phyloP scores from a whole-genome alignment of 164 flowering plant species.

The grape (Vitis vinifera) region ASM3070453v1 NC_081805.1:9166501-9167000 shows the following conservation, averaged over 20 bases:
- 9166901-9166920: conserved; percentile 74
- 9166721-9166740: neutral
- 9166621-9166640: conserved; percentile 69
- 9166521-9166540: neutral
- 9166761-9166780: neutral
- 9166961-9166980: conserved; percentile 54
- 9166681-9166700: conserved; percentile 72
- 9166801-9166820: conserved; percentile 25
- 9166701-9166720: conserved; percentile 63
- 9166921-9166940: conserved; percentile 77
- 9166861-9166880: conserved; percentile 66
- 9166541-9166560: neutral
- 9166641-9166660: conserved; percentile 60
- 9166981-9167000: conserved; percentile 70
- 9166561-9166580: neutral
- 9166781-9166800: neutral
- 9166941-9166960: conserved; percentile 66
- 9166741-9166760: too few relatives aligned
- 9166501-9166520: conserved; percentile 72
- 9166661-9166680: conserved; percentile 66
- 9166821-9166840: conserved; percentile 68
- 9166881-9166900: conserved; percentile 56
- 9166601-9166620: conserved; percentile 47
- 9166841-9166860: conserved; percentile 54
- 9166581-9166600: conserved; percentile 23